Conservation (phyloP, 2,329 filamentous ascomycete genomes). For the Zopfia rhizophila region DNA sequence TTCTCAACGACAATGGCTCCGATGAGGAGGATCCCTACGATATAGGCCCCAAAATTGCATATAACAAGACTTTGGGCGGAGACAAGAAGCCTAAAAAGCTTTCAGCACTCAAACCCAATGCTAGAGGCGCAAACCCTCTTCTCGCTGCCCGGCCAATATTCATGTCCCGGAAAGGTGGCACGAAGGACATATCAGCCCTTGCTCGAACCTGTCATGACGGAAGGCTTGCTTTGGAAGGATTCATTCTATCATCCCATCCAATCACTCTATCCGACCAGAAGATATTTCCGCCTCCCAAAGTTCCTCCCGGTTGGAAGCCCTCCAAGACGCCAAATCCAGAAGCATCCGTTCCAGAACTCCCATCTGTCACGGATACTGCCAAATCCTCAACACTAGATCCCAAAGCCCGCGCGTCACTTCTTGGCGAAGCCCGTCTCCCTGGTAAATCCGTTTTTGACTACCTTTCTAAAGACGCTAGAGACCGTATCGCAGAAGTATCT, state of each 20-base stretch:
- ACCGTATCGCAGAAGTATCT: slow-evolving; percentile 78
- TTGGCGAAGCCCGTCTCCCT: slow-evolving; percentile 83
- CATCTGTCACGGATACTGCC: slow-evolving; percentile 80
- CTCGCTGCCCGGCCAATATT: slow-evolving; percentile 77
- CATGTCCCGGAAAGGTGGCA: slow-evolving; percentile 71
- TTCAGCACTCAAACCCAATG: slow-evolving; percentile 42
- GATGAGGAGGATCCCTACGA: slow-evolving; percentile 96
- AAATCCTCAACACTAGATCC: slow-evolving; percentile 80
- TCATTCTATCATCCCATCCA: slow-evolving; percentile 71
- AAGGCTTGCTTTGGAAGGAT: slow-evolving; percentile 80
- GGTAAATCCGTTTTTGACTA: slow-evolving; percentile 98
- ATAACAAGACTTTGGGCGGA: slow-evolving; percentile 82
- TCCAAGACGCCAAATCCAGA: slow-evolving; percentile 48
- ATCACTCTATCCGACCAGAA: slow-evolving; percentile 54
- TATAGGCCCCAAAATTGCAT: slow-evolving; percentile 88
- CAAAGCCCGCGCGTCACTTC: slow-evolving; percentile 77
- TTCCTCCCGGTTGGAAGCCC: slow-evolving; percentile 80
- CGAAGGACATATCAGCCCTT: slow-evolving; percentile 55
- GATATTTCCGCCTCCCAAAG: slow-evolving; percentile 71
- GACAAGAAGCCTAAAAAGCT: slow-evolving; percentile 76
- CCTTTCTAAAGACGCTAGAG: slow-evolving; percentile 79
- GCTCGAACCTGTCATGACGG: slow-evolving; percentile 82
- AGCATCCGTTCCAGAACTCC: slow-evolving; percentile 52
- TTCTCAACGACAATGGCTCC: slow-evolving; percentile 92
- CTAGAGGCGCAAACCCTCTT: slow-evolving; percentile 70